phyloP scores from a whole-genome alignment of 2,329 filamentous ascomycete species.

The Fusarium pininemorale region DNA sequence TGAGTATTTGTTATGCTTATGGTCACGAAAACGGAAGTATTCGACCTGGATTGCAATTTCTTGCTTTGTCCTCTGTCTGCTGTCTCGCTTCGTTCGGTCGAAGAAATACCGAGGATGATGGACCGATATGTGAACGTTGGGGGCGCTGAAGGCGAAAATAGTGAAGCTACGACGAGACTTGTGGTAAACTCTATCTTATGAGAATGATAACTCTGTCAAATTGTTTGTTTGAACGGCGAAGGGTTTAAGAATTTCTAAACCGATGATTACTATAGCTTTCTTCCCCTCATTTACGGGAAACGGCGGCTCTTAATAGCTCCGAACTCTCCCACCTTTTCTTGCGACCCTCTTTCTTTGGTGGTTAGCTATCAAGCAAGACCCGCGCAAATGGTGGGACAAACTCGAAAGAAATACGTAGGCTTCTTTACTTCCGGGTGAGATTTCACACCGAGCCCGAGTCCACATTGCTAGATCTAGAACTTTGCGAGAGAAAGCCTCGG shows the following conservation, averaged over 20 bases:
- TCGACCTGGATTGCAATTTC: neutral
- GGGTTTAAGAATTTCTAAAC: neutral
- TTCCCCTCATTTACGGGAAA: slow-evolving; percentile 30
- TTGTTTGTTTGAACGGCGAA: neutral
- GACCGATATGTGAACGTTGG: neutral
- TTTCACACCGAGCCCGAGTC: slow-evolving; percentile 13
- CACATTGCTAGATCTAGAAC: slow-evolving; percentile 1
- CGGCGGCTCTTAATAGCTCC: slow-evolving; percentile 35
- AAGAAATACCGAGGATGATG: neutral
- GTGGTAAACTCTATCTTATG: neutral
- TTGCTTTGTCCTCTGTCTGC: neutral
- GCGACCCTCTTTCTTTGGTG: slow-evolving; percentile 13
- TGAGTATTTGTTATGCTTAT: neutral
- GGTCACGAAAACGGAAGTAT: neutral
- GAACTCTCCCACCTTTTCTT: slow-evolving; percentile 12
- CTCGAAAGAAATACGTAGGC: neutral
- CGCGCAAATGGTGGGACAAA: slow-evolving; percentile 30
- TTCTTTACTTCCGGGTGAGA: neutral
- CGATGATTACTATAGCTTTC: neutral
- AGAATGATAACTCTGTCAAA: neutral
- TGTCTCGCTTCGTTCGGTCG: neutral
- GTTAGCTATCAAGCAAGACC: slow-evolving; percentile 31
- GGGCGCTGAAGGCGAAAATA: neutral
- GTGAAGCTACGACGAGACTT: neutral
- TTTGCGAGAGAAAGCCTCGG: slow-evolving; percentile 1